Evolutionary conservation across 257 asterid genomes (phyloP), one percentile per base, ranked within the genome.

Genomic region (Capsicum rhomboideum): DNA sequence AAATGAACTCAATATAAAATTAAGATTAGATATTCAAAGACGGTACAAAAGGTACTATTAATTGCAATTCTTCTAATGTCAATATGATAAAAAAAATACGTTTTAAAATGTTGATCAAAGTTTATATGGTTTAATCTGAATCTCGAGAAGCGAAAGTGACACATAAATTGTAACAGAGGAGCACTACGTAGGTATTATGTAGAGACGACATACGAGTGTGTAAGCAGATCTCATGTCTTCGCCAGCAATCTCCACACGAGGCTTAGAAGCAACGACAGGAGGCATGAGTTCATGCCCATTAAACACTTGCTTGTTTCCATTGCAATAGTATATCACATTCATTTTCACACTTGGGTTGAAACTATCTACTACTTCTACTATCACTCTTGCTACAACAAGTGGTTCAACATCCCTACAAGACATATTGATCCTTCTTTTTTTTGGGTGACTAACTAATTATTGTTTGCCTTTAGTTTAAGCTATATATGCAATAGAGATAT

Each of bases 221-320:
- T 92, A 95, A 85, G 97, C 94, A 56, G 90, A 86, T 84, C 98
- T 91, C 92, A 95, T 83, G 89, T 95, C 99, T 68, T 90, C 95
- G 0, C 99, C 98, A 3, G 93, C 99, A 4, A 95, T 89, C 17
- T 95, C 93, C 56, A 94, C 97, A 3, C 95, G 90, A 2, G 99
- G 99, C 64, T 88, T 94, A 28, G 91, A 28, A 67, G 66, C 31
- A 87, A 93, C 82, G 85, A 88, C 66, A 40, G 91, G 66, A 8
- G 98, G 99, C 97, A 92, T 92, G 88, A 95, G 93, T 84, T 95
- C 97, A 59, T 92, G 95, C 26, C 99, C 97, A 83, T 95, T 95
- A 23, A 54, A 86, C 2, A 95, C 98, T 74, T 88, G 91, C 81
- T 89, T 88, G 90, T 87, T 92, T 50, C 74, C n/a, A 55, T 86